phyloP scores from a whole-genome alignment of 148 eudicot genomes.

The Tetragonia tetragonoides region DNA sequence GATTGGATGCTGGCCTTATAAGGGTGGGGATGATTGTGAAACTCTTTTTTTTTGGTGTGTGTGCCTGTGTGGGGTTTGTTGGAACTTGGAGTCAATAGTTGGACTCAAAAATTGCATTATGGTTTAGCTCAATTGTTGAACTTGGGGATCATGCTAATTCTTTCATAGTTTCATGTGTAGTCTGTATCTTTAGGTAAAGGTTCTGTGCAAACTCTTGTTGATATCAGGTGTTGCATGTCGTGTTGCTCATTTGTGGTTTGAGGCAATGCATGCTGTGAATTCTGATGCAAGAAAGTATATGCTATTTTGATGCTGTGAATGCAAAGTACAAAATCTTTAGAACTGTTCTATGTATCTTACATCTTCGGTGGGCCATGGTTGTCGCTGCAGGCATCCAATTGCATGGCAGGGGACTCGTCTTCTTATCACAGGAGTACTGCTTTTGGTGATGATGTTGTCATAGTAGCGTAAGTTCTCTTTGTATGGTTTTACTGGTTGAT shows the following conservation, averaged over 20 bases:
- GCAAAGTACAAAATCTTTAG: too few species aligned
- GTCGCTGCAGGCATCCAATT: slow-evolving; percentile 59
- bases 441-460: slow-evolving; percentile 91
- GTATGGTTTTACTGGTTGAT: background rate
- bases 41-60: background rate
- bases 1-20: too few species aligned
- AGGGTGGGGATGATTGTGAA: too few species aligned
- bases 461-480: slow-evolving; percentile 77
- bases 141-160: background rate
- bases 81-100: background rate
- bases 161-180: background rate
- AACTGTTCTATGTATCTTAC: background rate
- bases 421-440: slow-evolving; percentile 67
- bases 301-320: background rate
- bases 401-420: slow-evolving; percentile 75
- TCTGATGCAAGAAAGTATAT: background rate
- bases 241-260: background rate
- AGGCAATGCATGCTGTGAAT: background rate
- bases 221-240: background rate
- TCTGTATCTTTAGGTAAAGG: background rate
- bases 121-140: background rate
- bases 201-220: background rate
- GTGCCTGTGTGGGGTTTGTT: background rate
- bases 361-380: background rate
- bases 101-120: background rate